Evolutionary conservation across 805 yeast species (phyloP).

Genomic region (Candida lessepsii): DNA sequence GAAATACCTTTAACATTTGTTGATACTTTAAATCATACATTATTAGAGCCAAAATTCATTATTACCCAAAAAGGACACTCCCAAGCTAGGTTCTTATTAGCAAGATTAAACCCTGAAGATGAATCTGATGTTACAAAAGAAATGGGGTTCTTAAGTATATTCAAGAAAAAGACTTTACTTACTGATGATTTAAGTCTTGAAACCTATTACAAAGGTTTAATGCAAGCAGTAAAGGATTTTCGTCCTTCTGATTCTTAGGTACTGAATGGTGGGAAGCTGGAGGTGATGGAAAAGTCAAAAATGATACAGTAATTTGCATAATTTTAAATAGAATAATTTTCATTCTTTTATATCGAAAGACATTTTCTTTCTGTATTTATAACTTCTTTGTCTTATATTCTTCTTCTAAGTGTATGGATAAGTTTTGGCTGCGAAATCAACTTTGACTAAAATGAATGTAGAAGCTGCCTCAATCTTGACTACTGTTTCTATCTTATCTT

Average conservation of each 20-base stretch:
- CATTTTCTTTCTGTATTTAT: no score
- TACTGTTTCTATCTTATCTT: no score
- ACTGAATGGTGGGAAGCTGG: no score
- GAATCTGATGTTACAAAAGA: conserved; percentile 1
- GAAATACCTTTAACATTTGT: conserved; percentile 18
- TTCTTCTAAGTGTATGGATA: no score
- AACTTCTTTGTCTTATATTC: no score
- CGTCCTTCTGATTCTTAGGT: conserved; percentile 3
- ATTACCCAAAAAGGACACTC: conserved; percentile 38
- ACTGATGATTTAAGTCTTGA: conserved; percentile 27
- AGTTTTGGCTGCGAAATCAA: no score
- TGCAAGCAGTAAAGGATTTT: conserved; percentile 19
- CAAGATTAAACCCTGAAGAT: conserved; percentile 29
- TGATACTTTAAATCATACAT: conserved; percentile 11
- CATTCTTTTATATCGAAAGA: no score
- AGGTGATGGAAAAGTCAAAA: no score
- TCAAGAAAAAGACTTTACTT: conserved; percentile 4
- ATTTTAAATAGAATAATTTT: no score
- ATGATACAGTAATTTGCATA: no score
- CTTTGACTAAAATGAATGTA: no score
- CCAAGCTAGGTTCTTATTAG: conserved; percentile 33
- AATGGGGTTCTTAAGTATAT: conserved; percentile 7
- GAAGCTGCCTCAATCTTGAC: no score
- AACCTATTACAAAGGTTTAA: conserved; percentile 27
- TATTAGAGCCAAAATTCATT: conserved; percentile 23